Evolutionary conservation across 169 alveolate species (phyloP), one percentile per base, ranked within the genome.

Genomic region (Eimeria praecox): DNA sequence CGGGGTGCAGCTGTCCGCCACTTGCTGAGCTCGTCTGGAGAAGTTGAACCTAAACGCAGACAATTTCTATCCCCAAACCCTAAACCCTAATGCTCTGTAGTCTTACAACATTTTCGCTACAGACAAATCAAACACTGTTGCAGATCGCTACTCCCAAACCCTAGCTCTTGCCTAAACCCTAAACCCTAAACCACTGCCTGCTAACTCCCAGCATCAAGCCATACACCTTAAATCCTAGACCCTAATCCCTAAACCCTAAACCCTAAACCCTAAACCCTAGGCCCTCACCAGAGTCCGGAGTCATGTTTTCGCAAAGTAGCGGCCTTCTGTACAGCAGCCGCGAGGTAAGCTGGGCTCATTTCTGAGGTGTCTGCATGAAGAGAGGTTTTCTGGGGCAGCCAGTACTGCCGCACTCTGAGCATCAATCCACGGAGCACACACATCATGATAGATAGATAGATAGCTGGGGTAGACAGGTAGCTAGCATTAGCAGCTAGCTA

Each of bases 271-370:
- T 75, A 35, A 75, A 9, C 85, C 85, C 33, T 35, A 35, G n/a
- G 52, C 35, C 75, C 96, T 52, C 82, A 97, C 98, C 98, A 97
- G 42, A 97, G 96, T 33, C 71, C 88, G 83, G 92, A 44, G 83
- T 97, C 98, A 92, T 97, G 98, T 59, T 97, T 97, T 93, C 98
- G 96, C 83, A 97, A 85, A 24, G 98, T 96, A 56, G 98, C 98
- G 66, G 98, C 98, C 93, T 97, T 97, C 90, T 97, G 98, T 24
- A 97, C 98, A 59, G 97, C 96, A 2, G 98, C 98, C 2, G 98
- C 91, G 3, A 97, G 62, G 71, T 96, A 93, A 93, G 96, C 96
- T 2, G 98, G 98, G 90, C 97, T 98, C 98, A 97, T 96, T 71
- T 97, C 78, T 44, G 96, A 95, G 38, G 96, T 95, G 35, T 97